These are phyloP conservation scores for Pythium aquatile DNA, from an alignment of 352 stramenopile species.

Conservation along the genomic window DNA sequence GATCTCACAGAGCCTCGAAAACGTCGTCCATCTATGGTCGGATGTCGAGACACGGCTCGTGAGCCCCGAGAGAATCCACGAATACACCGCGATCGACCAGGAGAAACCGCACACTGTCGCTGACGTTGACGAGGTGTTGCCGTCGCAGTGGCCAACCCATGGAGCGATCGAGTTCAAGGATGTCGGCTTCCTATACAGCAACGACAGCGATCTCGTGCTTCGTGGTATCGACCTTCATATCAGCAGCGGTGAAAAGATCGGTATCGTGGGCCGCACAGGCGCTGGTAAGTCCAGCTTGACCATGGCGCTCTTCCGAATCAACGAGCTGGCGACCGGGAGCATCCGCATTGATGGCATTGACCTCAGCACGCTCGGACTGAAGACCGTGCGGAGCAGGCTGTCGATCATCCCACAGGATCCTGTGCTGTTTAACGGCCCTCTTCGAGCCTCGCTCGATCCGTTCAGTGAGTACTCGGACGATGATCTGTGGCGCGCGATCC, in stretches of 20 bases:
- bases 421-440: conserved; percentile 87
- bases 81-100: conserved; percentile 37
- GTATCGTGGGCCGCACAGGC: conserved; percentile 88
- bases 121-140: neutral
- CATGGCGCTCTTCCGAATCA: conserved; percentile 92
- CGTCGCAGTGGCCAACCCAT: conserved; percentile 47
- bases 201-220: conserved; percentile 46
- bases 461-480: conserved; percentile 67
- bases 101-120: conserved; percentile 18
- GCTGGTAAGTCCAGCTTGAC: conserved; percentile 86
- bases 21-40: conserved; percentile 51
- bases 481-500: conserved; percentile 66
- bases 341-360: conserved; percentile 45
- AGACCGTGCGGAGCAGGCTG: conserved; percentile 22
- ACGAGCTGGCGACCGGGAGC: conserved; percentile 78
- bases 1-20: conserved; percentile 74
- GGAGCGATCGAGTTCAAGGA: conserved; percentile 74
- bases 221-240: conserved; percentile 49
- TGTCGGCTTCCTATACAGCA: conserved; percentile 78
- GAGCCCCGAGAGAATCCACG: conserved; percentile 47
- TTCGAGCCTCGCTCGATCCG: conserved; percentile 85
- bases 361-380: conserved; percentile 28
- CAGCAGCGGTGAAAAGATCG: conserved; percentile 47
- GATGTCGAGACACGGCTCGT: conserved; percentile 50
- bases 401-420: conserved; percentile 73